Evolutionary conservation across 768 basidiomycete genomes (phyloP).

Genomic region (Tylopilus sp.): DNA sequence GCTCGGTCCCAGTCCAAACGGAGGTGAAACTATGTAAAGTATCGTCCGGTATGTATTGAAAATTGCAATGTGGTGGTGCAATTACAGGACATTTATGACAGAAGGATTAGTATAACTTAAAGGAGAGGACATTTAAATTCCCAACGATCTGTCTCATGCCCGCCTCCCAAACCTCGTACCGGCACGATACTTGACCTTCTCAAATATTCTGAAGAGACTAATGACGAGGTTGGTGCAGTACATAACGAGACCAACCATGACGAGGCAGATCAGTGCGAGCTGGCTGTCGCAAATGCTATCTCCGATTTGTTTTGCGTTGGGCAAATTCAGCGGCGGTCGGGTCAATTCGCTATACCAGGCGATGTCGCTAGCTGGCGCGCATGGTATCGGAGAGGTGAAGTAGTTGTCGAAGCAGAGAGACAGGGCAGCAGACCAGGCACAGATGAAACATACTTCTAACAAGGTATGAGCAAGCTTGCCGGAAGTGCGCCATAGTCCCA

Average conservation of each 20-base stretch:
- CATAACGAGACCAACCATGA: conserved; percentile 71
- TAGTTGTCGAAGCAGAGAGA: conserved; percentile 90
- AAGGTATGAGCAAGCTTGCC: conserved; percentile 84
- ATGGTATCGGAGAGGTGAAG: conserved; percentile 82
- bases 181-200: conserved; percentile 79
- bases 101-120: conserved; percentile 1
- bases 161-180: conserved; percentile 26
- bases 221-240: conserved; percentile 86
- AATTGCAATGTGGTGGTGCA: too few relatives aligned
- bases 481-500: conserved; percentile 91
- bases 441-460: conserved; percentile 85
- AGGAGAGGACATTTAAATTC: neutral
- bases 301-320: conserved; percentile 43
- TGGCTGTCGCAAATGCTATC: conserved; percentile 71
- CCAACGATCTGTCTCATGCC: conserved; percentile 7
- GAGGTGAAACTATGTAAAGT: neutral
- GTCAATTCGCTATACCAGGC: conserved; percentile 75
- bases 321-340: conserved; percentile 31
- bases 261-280: conserved; percentile 71
- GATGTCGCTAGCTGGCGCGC: conserved; percentile 54
- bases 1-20: neutral
- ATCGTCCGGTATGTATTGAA: neutral
- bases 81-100: neutral
- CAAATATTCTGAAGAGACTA: conserved; percentile 81
- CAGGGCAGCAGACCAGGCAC: conserved; percentile 89